Conservation (phyloP, 768 basidiomycete genomes). For the Mycena venus region DNA sequence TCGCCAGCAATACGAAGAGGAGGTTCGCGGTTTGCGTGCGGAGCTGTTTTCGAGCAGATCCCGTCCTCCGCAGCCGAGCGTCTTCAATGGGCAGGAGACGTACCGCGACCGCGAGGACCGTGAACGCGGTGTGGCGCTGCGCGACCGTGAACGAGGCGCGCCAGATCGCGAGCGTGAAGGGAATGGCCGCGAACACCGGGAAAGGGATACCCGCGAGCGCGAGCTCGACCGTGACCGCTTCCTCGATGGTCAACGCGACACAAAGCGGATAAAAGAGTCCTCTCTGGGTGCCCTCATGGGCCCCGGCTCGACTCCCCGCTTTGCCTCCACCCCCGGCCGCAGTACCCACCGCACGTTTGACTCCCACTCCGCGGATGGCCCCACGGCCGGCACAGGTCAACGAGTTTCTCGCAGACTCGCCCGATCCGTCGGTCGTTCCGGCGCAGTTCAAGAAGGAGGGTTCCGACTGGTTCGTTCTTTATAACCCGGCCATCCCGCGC, state of each 20-base stretch:
- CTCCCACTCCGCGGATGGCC: slow-evolving; percentile 21
- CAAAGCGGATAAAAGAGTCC: slow-evolving; percentile 70
- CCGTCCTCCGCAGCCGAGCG: not conserved
- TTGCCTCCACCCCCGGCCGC: slow-evolving; percentile 17
- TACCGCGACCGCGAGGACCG: slow-evolving; percentile 29
- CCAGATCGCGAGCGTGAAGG: slow-evolving; percentile 54
- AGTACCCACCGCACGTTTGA: slow-evolving; percentile 2
- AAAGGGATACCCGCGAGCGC: slow-evolving; percentile 22
- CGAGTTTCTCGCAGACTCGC: slow-evolving; percentile 24
- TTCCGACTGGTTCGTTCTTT: slow-evolving; percentile 27
- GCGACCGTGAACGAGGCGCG: slow-evolving; percentile 38
- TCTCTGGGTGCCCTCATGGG: slow-evolving; percentile 41
- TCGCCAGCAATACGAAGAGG: slow-evolving; percentile 89
- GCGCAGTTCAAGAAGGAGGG: slow-evolving; percentile 31
- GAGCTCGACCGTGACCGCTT: slow-evolving; percentile 50
- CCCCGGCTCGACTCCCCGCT: slow-evolving; percentile 27
- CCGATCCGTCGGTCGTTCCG: slow-evolving; percentile 20
- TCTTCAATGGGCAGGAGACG: not conserved
- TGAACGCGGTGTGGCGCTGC: slow-evolving; percentile 28
- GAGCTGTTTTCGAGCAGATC: slow-evolving; percentile 68
- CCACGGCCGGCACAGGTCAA: slow-evolving; percentile 17
- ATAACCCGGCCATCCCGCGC: slow-evolving; percentile 23
- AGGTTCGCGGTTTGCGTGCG: slow-evolving; percentile 77
- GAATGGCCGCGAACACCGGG: slow-evolving; percentile 17
- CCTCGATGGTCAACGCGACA: slow-evolving; percentile 60